Conservation (phyloP, 176 grass and related monocot genomes). For the Bonia amplexicaulis region DNA sequence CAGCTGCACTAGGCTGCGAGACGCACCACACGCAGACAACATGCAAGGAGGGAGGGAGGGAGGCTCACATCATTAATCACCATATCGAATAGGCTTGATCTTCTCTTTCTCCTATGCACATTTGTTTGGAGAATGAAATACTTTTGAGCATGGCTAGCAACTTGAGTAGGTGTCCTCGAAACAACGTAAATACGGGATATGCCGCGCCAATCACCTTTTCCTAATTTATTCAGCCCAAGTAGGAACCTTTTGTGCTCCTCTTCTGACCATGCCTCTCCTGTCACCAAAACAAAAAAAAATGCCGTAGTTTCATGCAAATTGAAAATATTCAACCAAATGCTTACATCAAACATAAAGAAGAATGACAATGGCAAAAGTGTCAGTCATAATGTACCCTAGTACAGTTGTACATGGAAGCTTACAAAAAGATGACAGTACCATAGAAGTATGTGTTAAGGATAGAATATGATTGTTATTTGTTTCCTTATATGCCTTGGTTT, state of each 20-base stretch:
- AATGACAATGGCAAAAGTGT: not conserved
- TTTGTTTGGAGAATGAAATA: conserved; percentile 67
- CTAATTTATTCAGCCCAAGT: conserved; percentile 53
- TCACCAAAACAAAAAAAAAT: conserved; percentile 11
- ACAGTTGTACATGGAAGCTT: not conserved
- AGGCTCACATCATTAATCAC: conserved; percentile 43
- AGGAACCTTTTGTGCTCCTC: conserved; percentile 69
- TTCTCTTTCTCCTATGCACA: conserved; percentile 51
- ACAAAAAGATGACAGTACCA: not conserved
- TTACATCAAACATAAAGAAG: not conserved
- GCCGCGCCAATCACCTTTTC: conserved; percentile 70
- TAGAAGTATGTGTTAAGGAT: no score
- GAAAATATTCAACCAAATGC: not conserved
- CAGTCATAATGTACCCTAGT: not conserved
- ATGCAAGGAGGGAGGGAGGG: not conserved
- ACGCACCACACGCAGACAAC: not conserved
- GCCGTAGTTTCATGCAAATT: not conserved
- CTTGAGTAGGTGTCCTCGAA: conserved; percentile 69
- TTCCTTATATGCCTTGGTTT: no score
- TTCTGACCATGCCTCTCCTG: conserved; percentile 67
- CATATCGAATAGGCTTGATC: conserved; percentile 70
- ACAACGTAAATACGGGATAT: conserved; percentile 55
- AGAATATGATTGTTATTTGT: no score
- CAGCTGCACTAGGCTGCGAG: not conserved
- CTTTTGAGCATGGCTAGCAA: conserved; percentile 74